Base-by-base conservation (phyloP, 108 stramenopile genomes). In the Fragilariopsis cylindrus region DNA sequence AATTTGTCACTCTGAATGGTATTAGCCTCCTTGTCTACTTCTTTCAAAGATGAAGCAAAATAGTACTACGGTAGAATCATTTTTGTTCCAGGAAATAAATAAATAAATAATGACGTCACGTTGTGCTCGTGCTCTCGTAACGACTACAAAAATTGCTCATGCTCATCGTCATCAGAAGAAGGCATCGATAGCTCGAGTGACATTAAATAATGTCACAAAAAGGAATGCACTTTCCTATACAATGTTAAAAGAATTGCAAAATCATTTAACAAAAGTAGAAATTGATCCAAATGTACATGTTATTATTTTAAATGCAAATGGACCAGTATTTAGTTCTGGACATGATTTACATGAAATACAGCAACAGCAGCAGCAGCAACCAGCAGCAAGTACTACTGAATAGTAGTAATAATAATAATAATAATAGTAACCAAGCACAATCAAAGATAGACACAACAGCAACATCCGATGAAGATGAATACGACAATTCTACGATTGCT, bases 271-370 rank as follows among this genome's bases (percentile, higher is more conserved):
- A 21, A 2, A 19, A 30, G 48, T 69, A 13, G 46, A 54, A 43
- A 48, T 21, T 46, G 71, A 85, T 42, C 78, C 75, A 0, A 81
- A 72, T 9, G 15, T 89, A 15, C 72, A 84, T 44, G 76, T 92
- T 44, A 74, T 77, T 48, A 77, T 81, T 48, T 57, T 70, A 40
- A 83, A 84, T 11, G 47, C 78, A 65, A 50, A n/a, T 0, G 57
- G 60, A 15, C 44, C 48, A 7, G 88, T 85, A 4, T 92, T 90
- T 64, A 78, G 77, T n/a, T 78, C 87, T 0, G 92, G 92, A 3
- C 89, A 90, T 60, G 92, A 92, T 82, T 72, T 92, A 40, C 73
- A 77, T 48, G 89, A 90, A 66, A 71, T 90, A 41, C 41, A 40
- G 9, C 30, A 30, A 0, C 30, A 30, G 30, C 21, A 21, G 21